Evolutionary conservation across 2,329 filamentous ascomycete genomes (phyloP).

Genomic region (Pyrenochaeta sp.): DNA sequence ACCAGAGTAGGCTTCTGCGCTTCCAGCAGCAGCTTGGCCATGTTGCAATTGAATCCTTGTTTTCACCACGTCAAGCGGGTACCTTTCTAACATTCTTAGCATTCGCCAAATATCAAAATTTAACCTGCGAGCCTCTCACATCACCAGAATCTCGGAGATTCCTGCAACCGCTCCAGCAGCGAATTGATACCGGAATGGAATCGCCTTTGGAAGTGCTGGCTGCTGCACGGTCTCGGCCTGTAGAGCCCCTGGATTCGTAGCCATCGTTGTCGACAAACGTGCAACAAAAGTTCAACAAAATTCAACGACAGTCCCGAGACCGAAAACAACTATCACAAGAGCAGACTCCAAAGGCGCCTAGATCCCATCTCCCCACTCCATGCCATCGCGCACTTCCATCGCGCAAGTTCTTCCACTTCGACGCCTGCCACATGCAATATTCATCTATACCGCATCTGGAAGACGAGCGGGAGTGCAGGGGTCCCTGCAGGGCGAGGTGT

Average conservation of each 20-base stretch:
- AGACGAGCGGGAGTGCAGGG: not conserved
- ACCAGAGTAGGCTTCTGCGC: slow-evolving; percentile 34
- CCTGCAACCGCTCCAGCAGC: slow-evolving; percentile 25
- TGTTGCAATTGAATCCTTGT: slow-evolving; percentile 41
- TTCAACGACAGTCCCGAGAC: too few relatives aligned
- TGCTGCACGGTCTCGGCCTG: slow-evolving; percentile 2
- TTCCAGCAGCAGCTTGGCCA: slow-evolving; percentile 22
- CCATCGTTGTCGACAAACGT: too few relatives aligned
- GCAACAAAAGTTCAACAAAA: too few relatives aligned
- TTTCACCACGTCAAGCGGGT: slow-evolving; percentile 43
- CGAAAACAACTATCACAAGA: too few relatives aligned
- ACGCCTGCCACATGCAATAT: slow-evolving; percentile 6
- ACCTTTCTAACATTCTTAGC: slow-evolving; percentile 40
- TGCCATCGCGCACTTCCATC: not conserved
- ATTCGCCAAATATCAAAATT: not conserved
- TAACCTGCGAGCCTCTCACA: too few relatives aligned
- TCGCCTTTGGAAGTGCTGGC: slow-evolving; percentile 5
- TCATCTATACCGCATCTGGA: not conserved
- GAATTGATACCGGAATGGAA: slow-evolving; percentile 43
- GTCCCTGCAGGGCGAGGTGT: slow-evolving; percentile 1
- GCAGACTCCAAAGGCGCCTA: too few relatives aligned
- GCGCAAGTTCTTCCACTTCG: not conserved
- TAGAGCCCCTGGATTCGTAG: slow-evolving; percentile 6
- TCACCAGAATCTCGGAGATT: slow-evolving; percentile 30
- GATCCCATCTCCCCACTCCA: slow-evolving; percentile 5